phyloP scores from a whole-genome alignment of 805 yeast species.

The Metschnikowia drakensbergensis region DNA sequence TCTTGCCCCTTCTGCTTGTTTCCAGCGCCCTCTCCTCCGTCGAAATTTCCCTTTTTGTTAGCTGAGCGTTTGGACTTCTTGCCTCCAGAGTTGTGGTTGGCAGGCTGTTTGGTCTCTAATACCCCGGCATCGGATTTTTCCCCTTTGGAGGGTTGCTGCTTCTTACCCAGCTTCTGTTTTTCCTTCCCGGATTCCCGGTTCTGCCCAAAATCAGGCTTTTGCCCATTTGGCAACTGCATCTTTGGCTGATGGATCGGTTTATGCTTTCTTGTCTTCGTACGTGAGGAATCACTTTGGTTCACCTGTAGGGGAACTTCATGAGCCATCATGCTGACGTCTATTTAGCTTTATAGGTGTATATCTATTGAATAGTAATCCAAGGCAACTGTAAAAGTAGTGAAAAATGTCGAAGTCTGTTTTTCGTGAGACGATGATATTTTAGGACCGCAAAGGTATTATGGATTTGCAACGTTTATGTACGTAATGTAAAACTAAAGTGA shows the following conservation, averaged over 20 bases:
- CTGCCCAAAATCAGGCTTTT: constrained; percentile 26
- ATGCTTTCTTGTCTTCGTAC: constrained; percentile 15
- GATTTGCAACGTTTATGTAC: background rate
- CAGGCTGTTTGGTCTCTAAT: constrained; percentile 9
- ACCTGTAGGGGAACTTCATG: constrained; percentile 32
- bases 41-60: constrained; percentile 2
- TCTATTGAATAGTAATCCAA: background rate
- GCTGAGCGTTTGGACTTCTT: constrained; percentile 7
- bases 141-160: constrained; percentile 25
- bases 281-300: constrained; percentile 17
- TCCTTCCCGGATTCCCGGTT: constrained; percentile 7
- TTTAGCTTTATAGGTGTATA: background rate
- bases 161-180: constrained; percentile 9
- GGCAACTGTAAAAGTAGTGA: background rate
- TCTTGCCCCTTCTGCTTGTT: constrained; percentile 14
- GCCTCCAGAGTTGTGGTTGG: constrained; percentile 1
- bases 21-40: background rate
- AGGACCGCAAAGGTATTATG: background rate
- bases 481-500: background rate
- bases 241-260: constrained; percentile 15
- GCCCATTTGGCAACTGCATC: constrained; percentile 28
- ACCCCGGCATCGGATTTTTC: constrained; percentile 20
- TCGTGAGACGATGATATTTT: background rate
- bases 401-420: background rate
- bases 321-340: constrained; percentile 18